Percentiles rank a stretch among this genome's conserved stretches.
phyloP scores from a whole-genome alignment of 1,284 basidiomycete species.

The Anthracocystis walkeri region DNA sequence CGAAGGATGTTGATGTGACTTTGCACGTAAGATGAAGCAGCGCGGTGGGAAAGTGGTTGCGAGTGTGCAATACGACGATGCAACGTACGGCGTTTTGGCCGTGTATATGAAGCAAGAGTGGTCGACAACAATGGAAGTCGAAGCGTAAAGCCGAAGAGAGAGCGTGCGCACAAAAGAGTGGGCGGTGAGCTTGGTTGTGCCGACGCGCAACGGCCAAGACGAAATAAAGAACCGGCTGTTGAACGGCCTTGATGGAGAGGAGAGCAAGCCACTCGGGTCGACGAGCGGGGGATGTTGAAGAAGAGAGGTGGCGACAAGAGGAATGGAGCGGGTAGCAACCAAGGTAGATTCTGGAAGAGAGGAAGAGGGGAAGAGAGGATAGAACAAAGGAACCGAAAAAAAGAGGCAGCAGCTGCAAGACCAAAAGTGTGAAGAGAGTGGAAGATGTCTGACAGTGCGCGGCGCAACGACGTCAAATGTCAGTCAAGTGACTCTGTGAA shows the following conservation, averaged over 20 bases:
- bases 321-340: too few relatives aligned
- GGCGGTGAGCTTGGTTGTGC: neutral
- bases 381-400: neutral
- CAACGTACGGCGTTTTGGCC: neutral
- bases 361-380: neutral
- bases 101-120: neutral
- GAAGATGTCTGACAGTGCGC: neutral
- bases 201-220: constrained; percentile 5
- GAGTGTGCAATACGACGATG: constrained; percentile 7
- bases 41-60: constrained; percentile 10
- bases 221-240: constrained; percentile 9
- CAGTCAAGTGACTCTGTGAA: neutral
- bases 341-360: neutral
- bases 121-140: neutral
- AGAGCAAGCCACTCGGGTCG: neutral
- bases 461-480: neutral
- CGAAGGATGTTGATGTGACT: neutral
- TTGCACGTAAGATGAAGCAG: constrained; percentile 20
- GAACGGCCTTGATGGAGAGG: neutral
- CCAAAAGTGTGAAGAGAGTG: neutral
- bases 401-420: neutral
- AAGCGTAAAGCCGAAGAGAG: constrained; percentile 4
- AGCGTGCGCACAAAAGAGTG: neutral
- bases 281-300: neutral
- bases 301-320: neutral